Evolutionary conservation across 176 grass and related monocot species (phyloP).

Genomic region (Eragrostis nindensis): DNA sequence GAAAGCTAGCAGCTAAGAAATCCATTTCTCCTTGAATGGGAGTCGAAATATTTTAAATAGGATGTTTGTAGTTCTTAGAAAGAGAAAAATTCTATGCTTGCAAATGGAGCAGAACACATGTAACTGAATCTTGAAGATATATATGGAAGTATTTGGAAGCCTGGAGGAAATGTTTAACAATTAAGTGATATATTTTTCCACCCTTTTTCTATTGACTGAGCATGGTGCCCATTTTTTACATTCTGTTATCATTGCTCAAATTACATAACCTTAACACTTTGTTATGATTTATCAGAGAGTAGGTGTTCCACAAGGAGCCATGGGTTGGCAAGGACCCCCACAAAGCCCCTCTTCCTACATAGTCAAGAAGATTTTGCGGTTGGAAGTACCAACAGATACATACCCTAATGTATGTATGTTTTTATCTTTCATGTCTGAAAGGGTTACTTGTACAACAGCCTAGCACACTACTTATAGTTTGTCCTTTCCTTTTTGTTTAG

Average conservation of each 20-base stretch:
- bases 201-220: conserved; percentile 20
- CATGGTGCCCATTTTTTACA: neutral
- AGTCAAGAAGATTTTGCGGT: conserved; percentile 91
- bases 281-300: conserved; percentile 57
- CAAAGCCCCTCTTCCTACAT: conserved; percentile 77
- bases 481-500: conserved; percentile 41
- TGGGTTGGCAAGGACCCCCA: conserved; percentile 77
- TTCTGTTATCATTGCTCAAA: neutral
- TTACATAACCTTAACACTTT: conserved; percentile 20
- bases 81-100: neutral
- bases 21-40: conserved; percentile 7
- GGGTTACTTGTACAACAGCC: conserved; percentile 29
- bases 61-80: neutral
- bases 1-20: neutral
- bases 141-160: neutral
- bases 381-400: conserved; percentile 81
- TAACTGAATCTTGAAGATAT: conserved; percentile 1
- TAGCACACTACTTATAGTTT: conserved; percentile 33
- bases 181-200: neutral
- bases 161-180: neutral
- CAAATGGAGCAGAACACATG: neutral
- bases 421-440: conserved; percentile 12
- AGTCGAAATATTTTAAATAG: conserved; percentile 11
- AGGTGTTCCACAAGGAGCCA: conserved; percentile 68
- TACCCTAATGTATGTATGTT: conserved; percentile 75